Percentiles rank a stretch among this genome's conserved stretches.
Evolutionary conservation across 495 filamentous ascomycete species (phyloP).

Genomic region (Platismatia glauca): DNA sequence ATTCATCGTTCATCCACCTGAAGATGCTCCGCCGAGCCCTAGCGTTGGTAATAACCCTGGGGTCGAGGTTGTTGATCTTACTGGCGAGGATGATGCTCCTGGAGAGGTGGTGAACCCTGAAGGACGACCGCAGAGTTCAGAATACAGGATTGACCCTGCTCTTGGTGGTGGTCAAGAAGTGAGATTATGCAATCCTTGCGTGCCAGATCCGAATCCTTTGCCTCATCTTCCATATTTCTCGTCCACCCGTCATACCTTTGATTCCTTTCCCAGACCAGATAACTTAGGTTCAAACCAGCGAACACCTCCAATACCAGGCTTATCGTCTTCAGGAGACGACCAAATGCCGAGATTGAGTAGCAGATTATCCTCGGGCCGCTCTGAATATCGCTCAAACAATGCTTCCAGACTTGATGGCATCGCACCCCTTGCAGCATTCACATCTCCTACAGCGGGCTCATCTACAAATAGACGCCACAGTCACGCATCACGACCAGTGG

Average conservation of each 20-base stretch:
- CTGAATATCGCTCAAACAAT: conserved; percentile 13
- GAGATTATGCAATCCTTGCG: conserved; percentile 87
- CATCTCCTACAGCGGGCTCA: not conserved
- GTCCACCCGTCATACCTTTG: not conserved
- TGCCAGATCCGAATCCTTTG: conserved; percentile 78
- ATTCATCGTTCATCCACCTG: conserved; percentile 81
- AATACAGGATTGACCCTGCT: conserved; percentile 38
- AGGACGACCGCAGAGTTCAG: conserved; percentile 25
- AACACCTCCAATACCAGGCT: not conserved
- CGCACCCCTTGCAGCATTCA: conserved; percentile 2
- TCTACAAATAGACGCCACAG: conserved; percentile 10
- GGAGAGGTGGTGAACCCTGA: conserved; percentile 12
- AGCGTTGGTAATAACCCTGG: conserved; percentile 6
- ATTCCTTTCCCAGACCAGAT: conserved; percentile 12
- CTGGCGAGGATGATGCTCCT: conserved; percentile 29
- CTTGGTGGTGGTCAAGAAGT: conserved; percentile 78
- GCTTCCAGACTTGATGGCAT: conserved; percentile 5
- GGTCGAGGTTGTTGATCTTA: conserved; percentile 34
- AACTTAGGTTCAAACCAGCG: conserved; percentile 1
- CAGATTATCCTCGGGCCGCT: conserved; percentile 5
- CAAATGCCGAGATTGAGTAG: conserved; percentile 2
- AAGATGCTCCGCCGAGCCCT: conserved; percentile 24
- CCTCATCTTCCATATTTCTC: conserved; percentile 36
- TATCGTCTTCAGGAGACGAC: not conserved
- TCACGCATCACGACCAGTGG: conserved; percentile 1